Evolutionary conservation across 2,329 filamentous ascomycete genomes (phyloP), one percentile per base, ranked within the genome.

Genomic region (Neonectria sp.): DNA sequence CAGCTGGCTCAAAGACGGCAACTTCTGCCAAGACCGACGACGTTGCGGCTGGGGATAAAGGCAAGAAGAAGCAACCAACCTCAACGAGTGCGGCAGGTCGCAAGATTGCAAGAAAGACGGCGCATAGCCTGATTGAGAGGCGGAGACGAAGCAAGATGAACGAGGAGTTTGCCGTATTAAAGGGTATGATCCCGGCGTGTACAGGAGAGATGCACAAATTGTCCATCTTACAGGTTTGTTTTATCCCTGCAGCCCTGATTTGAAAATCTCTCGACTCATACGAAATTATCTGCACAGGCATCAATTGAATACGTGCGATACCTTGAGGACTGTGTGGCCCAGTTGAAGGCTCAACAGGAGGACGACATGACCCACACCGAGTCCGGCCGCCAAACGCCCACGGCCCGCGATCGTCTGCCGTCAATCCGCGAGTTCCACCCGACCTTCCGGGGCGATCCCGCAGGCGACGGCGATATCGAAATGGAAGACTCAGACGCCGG

Each of bases 171-270:
- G 93, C 91, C 2, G 92, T 97, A 17, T 83, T 98, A 71, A 98
- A 98, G 82, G 89, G 92, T 75, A 95, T 99, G 93, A 97, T 98
- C 64, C 96, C 96, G 1, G 95, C 96, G 2, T 98, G 96, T 80
- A 90, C 89, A n/a, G 95, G 95, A 7, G 95, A 98, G 77, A 98
- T 98, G 96, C 96, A 98, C 81, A 99, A 99, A 82, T 84, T 98
- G 64, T 95, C 95, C 17, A 98, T 98, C 73, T 83, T 98, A 57
- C 95, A 98, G 89, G 95, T 97, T 80, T 71, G 87, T 80, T 29
- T 6, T 11, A 45, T 40, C 24, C 33, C 15, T 6, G 33, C 8
- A 12, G 11, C 27, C 12, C 12, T 2, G 12, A 15, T 12, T 25
- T 13, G n/a, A 27, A 53, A 52, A 35, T 12, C 21, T 17, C n/a